Base-by-base conservation (phyloP, 2,329 filamentous ascomycete genomes). In the Beauveria rudraprayagi region DNA sequence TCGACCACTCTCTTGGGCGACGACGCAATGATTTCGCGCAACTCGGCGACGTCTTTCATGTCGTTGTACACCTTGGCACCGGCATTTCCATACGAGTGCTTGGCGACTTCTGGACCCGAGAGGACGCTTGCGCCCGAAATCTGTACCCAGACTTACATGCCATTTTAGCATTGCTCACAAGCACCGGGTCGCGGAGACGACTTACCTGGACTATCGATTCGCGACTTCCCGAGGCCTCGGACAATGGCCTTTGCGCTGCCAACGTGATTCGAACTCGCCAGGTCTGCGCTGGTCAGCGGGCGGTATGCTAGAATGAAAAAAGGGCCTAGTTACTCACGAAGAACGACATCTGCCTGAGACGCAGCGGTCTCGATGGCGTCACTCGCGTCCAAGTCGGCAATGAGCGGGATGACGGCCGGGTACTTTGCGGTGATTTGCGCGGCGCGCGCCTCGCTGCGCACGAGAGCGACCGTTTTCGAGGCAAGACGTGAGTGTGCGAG, bases 1-100 rank as follows among this genome's bases (percentile, higher is more conserved):
- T 91, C 87, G 5, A 89, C 81, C 67, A 84, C 77, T 11, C 85
- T 81, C 72, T 90, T 87, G 26, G 67, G 83, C 79, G 0, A 60
- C 24, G 48, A 46, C 26, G 58, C 50, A 28, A 60, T 54, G n/a
- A 60, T 60, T 4, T 47, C 26, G 58, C 83, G 83, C 2, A 87
- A 66, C 9, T 69, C 75, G 2, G 79, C 76, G 46, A 86, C 74
- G 56, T 80, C 78, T 9, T 72, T 70, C 34, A 87, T 76, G 57
- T 79, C 79, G 22, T 79, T 76, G 66, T 81, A 76, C 66, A 87
- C 84, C 65, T 83, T 72, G 71, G 82, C 85, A 61, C 62, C 68
- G 64, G 75, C 69, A 44, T 73, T 73, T 46, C 58, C 58, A 19
- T 54, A 60, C 17, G 50, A 60, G 41, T 55, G 34, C 11, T 41